These are phyloP conservation scores for Trichoderma afroharzianum DNA, from an alignment of 2,329 filamentous ascomycete species.

Conservation along the genomic window DNA sequence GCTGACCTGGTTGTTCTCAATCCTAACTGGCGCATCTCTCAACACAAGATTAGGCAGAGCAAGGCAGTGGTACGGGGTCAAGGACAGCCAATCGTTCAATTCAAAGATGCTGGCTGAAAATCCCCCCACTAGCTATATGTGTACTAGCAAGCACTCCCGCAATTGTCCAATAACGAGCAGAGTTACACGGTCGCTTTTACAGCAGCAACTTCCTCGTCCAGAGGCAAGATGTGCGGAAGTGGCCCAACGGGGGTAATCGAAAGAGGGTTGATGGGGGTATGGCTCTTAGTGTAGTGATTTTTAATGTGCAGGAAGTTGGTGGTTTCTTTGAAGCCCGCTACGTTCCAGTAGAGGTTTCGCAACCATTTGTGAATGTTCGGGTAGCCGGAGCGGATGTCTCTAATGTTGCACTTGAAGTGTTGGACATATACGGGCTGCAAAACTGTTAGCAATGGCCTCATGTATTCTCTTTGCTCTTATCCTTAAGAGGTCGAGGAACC, in stretches of 20 bases:
- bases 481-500: not conserved
- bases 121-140: not conserved
- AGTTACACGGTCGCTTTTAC: slow-evolving; percentile 30
- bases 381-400: slow-evolving; percentile 78
- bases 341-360: slow-evolving; percentile 77
- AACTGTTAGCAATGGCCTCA: not conserved
- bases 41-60: not conserved
- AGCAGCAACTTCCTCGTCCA: slow-evolving; percentile 71
- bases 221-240: slow-evolving; percentile 70
- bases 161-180: not conserved
- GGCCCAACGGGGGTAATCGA: slow-evolving; percentile 82
- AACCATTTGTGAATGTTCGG: slow-evolving; percentile 77
- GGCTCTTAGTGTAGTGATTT: slow-evolving; percentile 60
- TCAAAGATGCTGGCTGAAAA: not conserved
- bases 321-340: slow-evolving; percentile 71
- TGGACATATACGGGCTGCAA: slow-evolving; percentile 66
- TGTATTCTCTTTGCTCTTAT: not conserved
- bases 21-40: not conserved
- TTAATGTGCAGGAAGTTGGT: slow-evolving; percentile 95
- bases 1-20: not conserved
- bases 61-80: not conserved
- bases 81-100: not conserved
- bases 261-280: slow-evolving; percentile 61
- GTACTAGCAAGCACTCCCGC: not conserved
- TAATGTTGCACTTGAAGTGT: slow-evolving; percentile 81